Conservation (phyloP, 495 filamentous ascomycete species). For the Hypoxylon cercidicola region DNA sequence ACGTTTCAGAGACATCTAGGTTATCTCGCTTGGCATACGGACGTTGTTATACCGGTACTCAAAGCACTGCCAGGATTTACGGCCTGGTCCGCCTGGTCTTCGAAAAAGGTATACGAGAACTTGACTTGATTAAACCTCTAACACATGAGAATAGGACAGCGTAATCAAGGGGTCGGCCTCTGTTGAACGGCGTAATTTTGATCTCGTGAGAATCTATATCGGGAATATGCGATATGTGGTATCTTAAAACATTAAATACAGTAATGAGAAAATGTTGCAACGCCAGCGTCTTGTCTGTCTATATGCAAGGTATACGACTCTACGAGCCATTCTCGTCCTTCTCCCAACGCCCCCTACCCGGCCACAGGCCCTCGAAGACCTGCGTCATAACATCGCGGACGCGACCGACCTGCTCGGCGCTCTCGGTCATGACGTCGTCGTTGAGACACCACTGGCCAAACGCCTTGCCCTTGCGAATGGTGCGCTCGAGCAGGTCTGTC, state of each 20-base stretch:
- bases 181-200: slow-evolving; percentile 12
- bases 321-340: slow-evolving; percentile 16
- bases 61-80: neutral
- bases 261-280: slow-evolving; percentile 8
- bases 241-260: slow-evolving; percentile 36
- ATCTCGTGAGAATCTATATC: slow-evolving; percentile 5
- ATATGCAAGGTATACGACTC: slow-evolving; percentile 8
- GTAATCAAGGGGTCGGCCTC: neutral
- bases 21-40: too few relatives aligned
- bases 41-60: neutral
- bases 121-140: too few relatives aligned
- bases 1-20: neutral
- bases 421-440: slow-evolving; percentile 54
- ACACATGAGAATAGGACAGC: neutral
- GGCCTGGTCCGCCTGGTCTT: too few relatives aligned
- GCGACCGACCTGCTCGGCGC: slow-evolving; percentile 35
- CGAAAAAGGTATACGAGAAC: too few relatives aligned
- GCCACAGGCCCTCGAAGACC: slow-evolving; percentile 39
- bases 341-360: slow-evolving; percentile 31
- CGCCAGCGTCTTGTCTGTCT: slow-evolving; percentile 28
- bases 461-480: slow-evolving; percentile 43
- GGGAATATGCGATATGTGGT: slow-evolving; percentile 21
- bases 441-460: slow-evolving; percentile 56
- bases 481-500: slow-evolving; percentile 49
- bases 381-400: slow-evolving; percentile 37